These are phyloP conservation scores for Trypanosoma boissoni DNA, from an alignment of 208 protist species.

Conservation along the genomic window DNA sequence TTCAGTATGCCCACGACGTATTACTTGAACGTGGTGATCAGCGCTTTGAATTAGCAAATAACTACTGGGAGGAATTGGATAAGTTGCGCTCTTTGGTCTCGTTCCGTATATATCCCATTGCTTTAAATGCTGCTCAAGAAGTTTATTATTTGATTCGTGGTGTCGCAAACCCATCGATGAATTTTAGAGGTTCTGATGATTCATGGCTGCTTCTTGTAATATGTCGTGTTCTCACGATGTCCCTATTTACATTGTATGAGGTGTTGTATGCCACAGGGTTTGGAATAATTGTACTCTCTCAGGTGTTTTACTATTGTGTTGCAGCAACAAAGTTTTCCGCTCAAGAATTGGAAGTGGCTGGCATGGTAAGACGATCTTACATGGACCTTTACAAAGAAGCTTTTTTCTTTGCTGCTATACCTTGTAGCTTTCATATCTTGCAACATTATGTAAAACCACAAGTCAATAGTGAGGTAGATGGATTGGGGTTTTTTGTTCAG, in stretches of 20 bases:
- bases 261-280: slow-evolving; percentile 56
- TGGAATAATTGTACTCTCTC: slow-evolving; percentile 46
- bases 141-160: slow-evolving; percentile 36
- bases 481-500: slow-evolving; percentile 42
- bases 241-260: slow-evolving; percentile 65
- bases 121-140: slow-evolving; percentile 53
- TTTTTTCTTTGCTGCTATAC: slow-evolving; percentile 27
- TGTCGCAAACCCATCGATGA: not conserved
- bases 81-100: slow-evolving; percentile 68
- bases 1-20: slow-evolving; percentile 80
- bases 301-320: slow-evolving; percentile 58
- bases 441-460: slow-evolving; percentile 6
- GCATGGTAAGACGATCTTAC: slow-evolving; percentile 51
- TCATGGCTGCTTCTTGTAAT: slow-evolving; percentile 22
- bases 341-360: slow-evolving; percentile 29
- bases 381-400: slow-evolving; percentile 59
- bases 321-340: slow-evolving; percentile 43
- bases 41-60: slow-evolving; percentile 48
- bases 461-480: not conserved
- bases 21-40: slow-evolving; percentile 64
- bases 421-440: slow-evolving; percentile 26
- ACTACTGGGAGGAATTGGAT: slow-evolving; percentile 56
- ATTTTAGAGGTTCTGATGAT: slow-evolving; percentile 6
- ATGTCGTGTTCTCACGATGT: slow-evolving; percentile 44
- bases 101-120: slow-evolving; percentile 77